Base-by-base conservation (phyloP, 306 rosid species). In the Dicorynia guianensis region DNA sequence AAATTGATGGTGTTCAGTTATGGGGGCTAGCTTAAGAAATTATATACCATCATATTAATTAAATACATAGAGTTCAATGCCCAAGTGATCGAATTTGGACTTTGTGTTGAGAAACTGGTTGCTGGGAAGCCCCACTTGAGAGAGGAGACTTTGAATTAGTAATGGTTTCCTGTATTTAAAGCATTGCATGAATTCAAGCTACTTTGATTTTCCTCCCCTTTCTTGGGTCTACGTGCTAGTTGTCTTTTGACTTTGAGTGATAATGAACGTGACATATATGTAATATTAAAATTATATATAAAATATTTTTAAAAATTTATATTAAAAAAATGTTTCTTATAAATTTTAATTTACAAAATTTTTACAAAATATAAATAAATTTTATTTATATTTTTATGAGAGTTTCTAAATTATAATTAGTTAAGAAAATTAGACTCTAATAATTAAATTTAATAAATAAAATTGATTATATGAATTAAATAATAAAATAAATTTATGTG, bases 81-180 rank as follows among this genome's bases (percentile, higher is more conserved):
- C 8, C 57, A 69, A 52, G 48, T 46, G 52, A 50, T 46, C 58
- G 75, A 68, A 44, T 55, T 54, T 55, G 53, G 68, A 62, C 42
- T 48, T 12, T 57, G 0, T n/a, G 30, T 49, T 33, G 65, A 39
- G 36, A 53, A 20, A 7, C 39, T 13, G 18, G 65, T 8, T 53
- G 53, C 57, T 14, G 38, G n/a, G 67, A 11, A 18, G 7, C 71
- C 64, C 18, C 36, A 63, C 44, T 9, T 5, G 49, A 19, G 42
- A 46, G 52, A 11, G n/a, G n/a, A 46, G 65, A 76, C 43, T 67
- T 57, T 57, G 42, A 67, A 35, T 67, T 39, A 12, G 8, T 7
- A 43, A 0, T 6, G 3, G 30, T 8, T 43, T 30, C 10, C 20
- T 55, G 42, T 19, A 11, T 11, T 43, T 17, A 70, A n/a, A 38